Evolutionary conservation across 208 protist genomes (phyloP).

Genomic region (Tritrichomonas musculus): DNA sequence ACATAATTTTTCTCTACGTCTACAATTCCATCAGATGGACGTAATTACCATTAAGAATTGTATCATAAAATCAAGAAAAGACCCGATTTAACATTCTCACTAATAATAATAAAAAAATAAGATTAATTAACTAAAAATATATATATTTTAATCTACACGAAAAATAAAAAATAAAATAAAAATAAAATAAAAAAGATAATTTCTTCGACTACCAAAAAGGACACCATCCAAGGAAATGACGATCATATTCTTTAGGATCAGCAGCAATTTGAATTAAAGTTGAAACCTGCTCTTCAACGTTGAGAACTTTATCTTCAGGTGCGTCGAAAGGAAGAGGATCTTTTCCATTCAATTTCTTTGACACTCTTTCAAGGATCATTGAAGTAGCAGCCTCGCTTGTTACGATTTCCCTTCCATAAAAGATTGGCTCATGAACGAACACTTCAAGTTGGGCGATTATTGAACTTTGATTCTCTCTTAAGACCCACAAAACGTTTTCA

Average conservation of each 20-base stretch:
- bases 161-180: too few species aligned
- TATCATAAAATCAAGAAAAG: too few species aligned
- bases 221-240: background rate
- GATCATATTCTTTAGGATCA: background rate
- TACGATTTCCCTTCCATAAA: background rate
- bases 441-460: conserved; percentile 47
- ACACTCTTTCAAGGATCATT: background rate
- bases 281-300: background rate
- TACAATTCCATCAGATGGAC: too few species aligned
- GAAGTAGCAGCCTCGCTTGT: too few species aligned
- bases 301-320: background rate
- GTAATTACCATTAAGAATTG: too few species aligned
- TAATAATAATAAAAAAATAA: too few species aligned
- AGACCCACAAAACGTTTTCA: conserved; percentile 55
- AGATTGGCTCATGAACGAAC: conserved; percentile 47
- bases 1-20: too few species aligned
- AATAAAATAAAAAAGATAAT: too few species aligned
- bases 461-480: conserved; percentile 37
- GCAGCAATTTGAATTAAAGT: background rate
- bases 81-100: too few species aligned
- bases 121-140: too few species aligned
- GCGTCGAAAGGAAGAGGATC: background rate
- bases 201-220: background rate
- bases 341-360: background rate
- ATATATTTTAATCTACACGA: too few species aligned